Conservation (phyloP, 2,329 filamentous ascomycete species). For the Claviceps sorghi region DNA sequence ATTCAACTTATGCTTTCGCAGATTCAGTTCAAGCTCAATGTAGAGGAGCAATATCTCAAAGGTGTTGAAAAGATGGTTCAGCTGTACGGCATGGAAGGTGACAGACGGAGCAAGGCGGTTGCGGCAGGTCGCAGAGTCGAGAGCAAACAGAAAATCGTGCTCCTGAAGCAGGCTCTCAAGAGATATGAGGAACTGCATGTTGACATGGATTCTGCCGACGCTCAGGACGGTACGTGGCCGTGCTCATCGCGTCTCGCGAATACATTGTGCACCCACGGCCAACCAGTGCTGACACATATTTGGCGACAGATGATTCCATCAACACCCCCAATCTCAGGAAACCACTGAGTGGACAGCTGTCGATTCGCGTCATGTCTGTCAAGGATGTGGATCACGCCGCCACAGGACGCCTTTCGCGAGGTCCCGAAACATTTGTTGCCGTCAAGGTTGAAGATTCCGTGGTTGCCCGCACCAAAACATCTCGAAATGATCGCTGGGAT, state of each 20-base stretch:
- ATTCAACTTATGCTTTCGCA: constrained; percentile 99
- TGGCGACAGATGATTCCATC: constrained; percentile 69
- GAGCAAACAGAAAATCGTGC: constrained; percentile 94
- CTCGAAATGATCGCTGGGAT: constrained; percentile 79
- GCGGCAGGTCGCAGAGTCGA: constrained; percentile 80
- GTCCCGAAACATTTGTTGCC: constrained; percentile 87
- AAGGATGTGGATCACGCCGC: constrained; percentile 91
- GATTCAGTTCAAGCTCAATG: constrained; percentile 95
- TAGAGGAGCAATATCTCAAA: constrained; percentile 97
- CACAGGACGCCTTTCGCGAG: constrained; percentile 68
- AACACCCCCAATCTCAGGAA: constrained; percentile 91
- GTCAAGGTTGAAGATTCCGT: constrained; percentile 94
- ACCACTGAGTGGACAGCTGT: constrained; percentile 81
- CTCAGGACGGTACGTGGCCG: constrained; percentile 55
- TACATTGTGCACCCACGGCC: background rate
- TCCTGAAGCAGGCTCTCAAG: constrained; percentile 89
- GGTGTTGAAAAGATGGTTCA: constrained; percentile 99
- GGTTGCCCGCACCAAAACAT: constrained; percentile 73
- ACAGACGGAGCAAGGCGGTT: constrained; percentile 87
- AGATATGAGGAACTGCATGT: constrained; percentile 96
- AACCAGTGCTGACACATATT: background rate
- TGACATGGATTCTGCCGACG: constrained; percentile 68
- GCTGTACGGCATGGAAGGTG: constrained; percentile 91
- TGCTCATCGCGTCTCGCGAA: constrained; percentile 5
- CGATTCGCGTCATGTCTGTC: constrained; percentile 73